phyloP scores from a whole-genome alignment of 1,139 yeast species.

The Hyphopichia buzzinii region DNA sequence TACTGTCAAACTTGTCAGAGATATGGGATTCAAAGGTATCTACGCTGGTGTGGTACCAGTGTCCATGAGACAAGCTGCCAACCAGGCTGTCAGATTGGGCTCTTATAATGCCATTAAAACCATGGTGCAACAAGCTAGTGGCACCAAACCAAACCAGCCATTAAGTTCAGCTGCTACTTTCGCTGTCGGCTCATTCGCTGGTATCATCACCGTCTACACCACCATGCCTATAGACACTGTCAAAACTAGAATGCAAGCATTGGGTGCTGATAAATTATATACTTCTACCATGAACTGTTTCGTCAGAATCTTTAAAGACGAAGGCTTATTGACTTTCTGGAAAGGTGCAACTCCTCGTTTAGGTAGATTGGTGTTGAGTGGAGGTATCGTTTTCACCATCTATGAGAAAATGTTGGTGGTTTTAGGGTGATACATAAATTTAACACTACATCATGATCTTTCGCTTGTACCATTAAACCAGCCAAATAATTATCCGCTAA shows the following conservation, averaged over 20 bases:
- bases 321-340: slow-evolving; percentile 94
- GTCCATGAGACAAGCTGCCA: slow-evolving; percentile 92
- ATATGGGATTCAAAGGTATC: slow-evolving; percentile 78
- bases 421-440: slow-evolving; percentile 21
- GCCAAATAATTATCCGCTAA: not conserved
- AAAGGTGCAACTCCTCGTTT: slow-evolving; percentile 97
- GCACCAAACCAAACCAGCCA: slow-evolving; percentile 67
- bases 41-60: slow-evolving; percentile 92
- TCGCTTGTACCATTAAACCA: too few species aligned
- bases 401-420: slow-evolving; percentile 82
- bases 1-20: slow-evolving; percentile 60
- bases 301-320: slow-evolving; percentile 72
- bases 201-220: slow-evolving; percentile 87
- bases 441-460: too few species aligned
- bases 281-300: slow-evolving; percentile 80
- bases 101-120: slow-evolving; percentile 88
- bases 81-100: slow-evolving; percentile 91
- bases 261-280: slow-evolving; percentile 73
- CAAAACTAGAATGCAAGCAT: slow-evolving; percentile 95
- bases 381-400: slow-evolving; percentile 93
- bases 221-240: slow-evolving; percentile 99
- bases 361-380: slow-evolving; percentile 87
- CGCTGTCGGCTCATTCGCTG: slow-evolving; percentile 89
- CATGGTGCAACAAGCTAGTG: slow-evolving; percentile 69
- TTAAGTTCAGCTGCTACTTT: slow-evolving; percentile 79